Conservation (phyloP, 2,329 filamentous ascomycete genomes). For the Hortaea werneckii region DNA sequence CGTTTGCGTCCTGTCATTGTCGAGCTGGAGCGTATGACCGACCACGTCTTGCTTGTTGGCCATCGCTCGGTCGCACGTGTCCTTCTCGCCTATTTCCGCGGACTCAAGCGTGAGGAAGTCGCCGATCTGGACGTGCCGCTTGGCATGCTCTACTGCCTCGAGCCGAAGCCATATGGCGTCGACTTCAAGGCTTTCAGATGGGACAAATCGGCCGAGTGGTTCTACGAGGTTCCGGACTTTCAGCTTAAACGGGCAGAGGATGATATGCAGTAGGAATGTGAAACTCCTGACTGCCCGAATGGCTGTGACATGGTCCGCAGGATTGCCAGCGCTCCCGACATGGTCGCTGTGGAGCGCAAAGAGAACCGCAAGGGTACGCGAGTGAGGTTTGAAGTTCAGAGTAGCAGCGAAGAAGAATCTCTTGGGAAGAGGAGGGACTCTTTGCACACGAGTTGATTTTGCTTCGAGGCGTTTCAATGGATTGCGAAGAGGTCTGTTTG, state of each 20-base stretch:
- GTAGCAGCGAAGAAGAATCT: not conserved
- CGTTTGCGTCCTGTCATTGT: slow-evolving; percentile 90
- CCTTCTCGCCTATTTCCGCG: slow-evolving; percentile 92
- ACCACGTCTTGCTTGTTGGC: slow-evolving; percentile 84
- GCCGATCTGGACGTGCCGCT: slow-evolving; percentile 89
- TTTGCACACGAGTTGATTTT: too few species aligned
- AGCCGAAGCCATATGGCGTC: slow-evolving; percentile 95
- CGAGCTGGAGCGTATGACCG: slow-evolving; percentile 92
- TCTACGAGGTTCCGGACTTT: slow-evolving; percentile 78
- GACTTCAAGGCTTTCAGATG: slow-evolving; percentile 95
- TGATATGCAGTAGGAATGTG: slow-evolving; percentile 22
- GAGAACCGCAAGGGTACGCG: not conserved
- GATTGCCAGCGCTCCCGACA: slow-evolving; percentile 1
- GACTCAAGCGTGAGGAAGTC: slow-evolving; percentile 79
- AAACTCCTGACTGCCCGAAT: slow-evolving; percentile 1
- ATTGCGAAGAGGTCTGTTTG: too few species aligned
- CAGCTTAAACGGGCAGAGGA: slow-evolving; percentile 52
- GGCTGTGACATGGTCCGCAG: not conserved
- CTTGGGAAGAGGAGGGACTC: too few species aligned
- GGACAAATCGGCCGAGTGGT: slow-evolving; percentile 66
- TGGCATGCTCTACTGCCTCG: slow-evolving; percentile 86
- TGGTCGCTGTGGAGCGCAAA: not conserved
- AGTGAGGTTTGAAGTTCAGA: not conserved
- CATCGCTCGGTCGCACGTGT: slow-evolving; percentile 89
- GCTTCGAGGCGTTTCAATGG: too few species aligned